phyloP scores from a whole-genome alignment of 441 rosid genomes.

The Jatropha multifida region DNA sequence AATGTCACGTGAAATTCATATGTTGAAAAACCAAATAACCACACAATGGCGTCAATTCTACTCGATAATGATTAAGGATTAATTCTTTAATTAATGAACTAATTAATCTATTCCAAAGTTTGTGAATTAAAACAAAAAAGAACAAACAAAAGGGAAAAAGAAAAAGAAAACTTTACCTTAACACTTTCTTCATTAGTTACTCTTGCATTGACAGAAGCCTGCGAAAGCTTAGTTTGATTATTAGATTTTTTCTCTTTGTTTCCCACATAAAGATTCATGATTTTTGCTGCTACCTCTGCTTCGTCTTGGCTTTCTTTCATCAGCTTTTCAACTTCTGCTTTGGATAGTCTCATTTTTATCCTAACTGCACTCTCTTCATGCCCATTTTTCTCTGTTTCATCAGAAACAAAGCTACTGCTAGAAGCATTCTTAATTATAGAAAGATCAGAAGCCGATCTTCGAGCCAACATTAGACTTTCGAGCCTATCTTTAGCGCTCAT shows the following conservation, averaged over 20 bases:
- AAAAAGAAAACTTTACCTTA: constrained; percentile 37
- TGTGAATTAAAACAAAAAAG: too few relatives aligned
- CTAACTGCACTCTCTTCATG: constrained; percentile 32
- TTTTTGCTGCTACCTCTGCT: constrained; percentile 63
- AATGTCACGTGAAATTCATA: too few relatives aligned
- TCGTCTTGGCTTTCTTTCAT: constrained; percentile 61
- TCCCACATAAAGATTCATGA: constrained; percentile 51
- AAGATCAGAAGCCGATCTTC: constrained; percentile 82
- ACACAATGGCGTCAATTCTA: too few relatives aligned
- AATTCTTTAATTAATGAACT: too few relatives aligned
- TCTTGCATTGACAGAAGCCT: constrained; percentile 23
- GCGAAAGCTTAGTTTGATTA: constrained; percentile 1
- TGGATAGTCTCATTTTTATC: constrained; percentile 68
- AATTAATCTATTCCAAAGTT: too few relatives aligned
- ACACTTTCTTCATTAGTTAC: constrained; percentile 25
- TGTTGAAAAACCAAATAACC: too few relatives aligned
- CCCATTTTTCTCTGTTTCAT: background rate
- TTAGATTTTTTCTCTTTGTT: constrained; percentile 21
- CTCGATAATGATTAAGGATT: too few relatives aligned
- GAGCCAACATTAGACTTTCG: constrained; percentile 69
- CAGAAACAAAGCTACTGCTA: background rate
- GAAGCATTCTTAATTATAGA: constrained; percentile 39
- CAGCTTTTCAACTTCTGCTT: constrained; percentile 61
- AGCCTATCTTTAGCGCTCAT: constrained; percentile 87
- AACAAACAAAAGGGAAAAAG: constrained; percentile 21